Base-by-base conservation (phyloP, 257 asterid genomes). In the Phtheirospermum japonicum region DNA sequence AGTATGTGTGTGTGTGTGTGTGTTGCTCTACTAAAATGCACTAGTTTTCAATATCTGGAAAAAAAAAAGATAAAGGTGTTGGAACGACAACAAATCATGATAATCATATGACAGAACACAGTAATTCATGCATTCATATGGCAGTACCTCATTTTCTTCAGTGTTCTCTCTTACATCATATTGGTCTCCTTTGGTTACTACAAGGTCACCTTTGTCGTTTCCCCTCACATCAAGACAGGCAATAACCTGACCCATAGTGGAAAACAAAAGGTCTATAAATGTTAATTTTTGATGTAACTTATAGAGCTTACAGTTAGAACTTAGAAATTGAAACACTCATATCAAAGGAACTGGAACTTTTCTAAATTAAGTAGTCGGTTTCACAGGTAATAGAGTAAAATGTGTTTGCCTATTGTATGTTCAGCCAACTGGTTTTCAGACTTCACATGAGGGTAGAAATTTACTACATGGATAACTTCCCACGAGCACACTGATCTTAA, bases 151-250 rank as follows among this genome's bases (percentile, higher is more conserved):
- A 68, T 86, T 92, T 59, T 87, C 95, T 61, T 68, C 36, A 10
- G 95, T 80, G 12, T 75, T 74, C 74, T 92, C 99, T 74, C 96
- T 79, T 57, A 92, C 99, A 71, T 92, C 95, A 75, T 92, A 92
- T 48, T 92, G 99, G 71, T 92, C 99, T 64, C 99, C 99, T 79
- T 92, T 92, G 73, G 99, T 92, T 53, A 92, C 99, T 64, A 92
- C 91, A 57, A 92, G 91, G 71, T 92, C 96, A 49, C 99, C 99
- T 3, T 71, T 79, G 70, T 92, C 97, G 67, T 89, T 89, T 13
- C 95, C 65, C 79, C 99, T 86, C 72, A 92, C 99, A 78, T 92
- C 99, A 82, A 92, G 99, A 74, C 97, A 92, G 51, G 99, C 99
- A 59, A 92, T 92, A 63, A 92, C 95, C 99, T 92, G 87, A 67